Evolutionary conservation across 2,329 filamentous ascomycete genomes (phyloP).

Genomic region (Aspergillus quadricinctus): DNA sequence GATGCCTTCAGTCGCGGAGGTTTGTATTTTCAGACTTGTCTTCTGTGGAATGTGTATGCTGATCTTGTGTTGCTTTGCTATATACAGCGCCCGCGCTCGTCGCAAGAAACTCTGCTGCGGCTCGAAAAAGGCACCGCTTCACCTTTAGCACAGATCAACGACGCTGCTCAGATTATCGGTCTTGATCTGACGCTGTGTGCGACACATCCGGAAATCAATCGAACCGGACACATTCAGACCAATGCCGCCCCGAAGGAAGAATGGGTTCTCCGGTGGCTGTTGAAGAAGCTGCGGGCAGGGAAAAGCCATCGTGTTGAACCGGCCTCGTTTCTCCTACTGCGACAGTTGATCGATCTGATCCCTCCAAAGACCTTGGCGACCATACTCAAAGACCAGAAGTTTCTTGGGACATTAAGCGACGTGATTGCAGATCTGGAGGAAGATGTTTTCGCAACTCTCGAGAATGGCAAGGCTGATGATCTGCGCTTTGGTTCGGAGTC

Average conservation of each 20-base stretch:
- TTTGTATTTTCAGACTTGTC: conserved; percentile 18
- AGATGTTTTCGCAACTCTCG: conserved; percentile 23
- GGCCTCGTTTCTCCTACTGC: conserved; percentile 52
- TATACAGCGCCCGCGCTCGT: conserved; percentile 34
- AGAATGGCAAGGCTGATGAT: conserved; percentile 18
- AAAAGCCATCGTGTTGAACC: conserved; percentile 41
- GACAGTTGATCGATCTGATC: conserved; percentile 65
- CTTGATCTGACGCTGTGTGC: conserved; percentile 33
- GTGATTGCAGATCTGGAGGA: conserved; percentile 55
- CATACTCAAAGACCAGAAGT: conserved; percentile 65
- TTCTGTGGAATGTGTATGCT: not conserved
- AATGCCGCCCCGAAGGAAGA: conserved; percentile 51
- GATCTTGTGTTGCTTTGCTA: conserved; percentile 8
- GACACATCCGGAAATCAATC: conserved; percentile 27
- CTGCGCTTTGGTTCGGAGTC: conserved; percentile 33
- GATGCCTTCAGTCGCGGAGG: conserved; percentile 36
- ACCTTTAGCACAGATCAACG: conserved; percentile 36
- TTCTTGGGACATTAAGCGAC: conserved; percentile 62
- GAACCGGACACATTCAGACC: conserved; percentile 16
- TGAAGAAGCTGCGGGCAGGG: conserved; percentile 53
- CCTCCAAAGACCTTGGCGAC: conserved; percentile 66
- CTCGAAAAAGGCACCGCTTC: conserved; percentile 42
- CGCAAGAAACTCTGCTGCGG: conserved; percentile 42
- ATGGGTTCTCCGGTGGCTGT: conserved; percentile 64
- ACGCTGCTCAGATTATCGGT: conserved; percentile 42